Evolutionary conservation across 768 basidiomycete species (phyloP), one percentile per base, ranked within the genome.

Genomic region (Mycena kentingensis): DNA sequence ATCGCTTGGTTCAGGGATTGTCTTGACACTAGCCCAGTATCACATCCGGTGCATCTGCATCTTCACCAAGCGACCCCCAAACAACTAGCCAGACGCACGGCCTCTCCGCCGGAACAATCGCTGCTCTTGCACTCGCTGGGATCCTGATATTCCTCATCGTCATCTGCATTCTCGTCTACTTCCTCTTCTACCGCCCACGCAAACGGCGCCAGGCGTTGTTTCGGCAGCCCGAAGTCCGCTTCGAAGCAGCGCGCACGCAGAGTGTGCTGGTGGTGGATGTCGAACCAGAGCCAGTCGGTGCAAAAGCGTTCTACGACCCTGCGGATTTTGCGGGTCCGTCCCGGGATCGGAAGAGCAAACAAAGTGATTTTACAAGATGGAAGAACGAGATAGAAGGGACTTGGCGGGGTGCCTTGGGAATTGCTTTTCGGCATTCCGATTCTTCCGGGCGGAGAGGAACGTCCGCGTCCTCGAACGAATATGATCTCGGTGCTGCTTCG

Each of bases 121-220:
- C 86, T 18, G 88, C 86, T 0, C 71, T 87, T 26, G 77, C 76
- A 10, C 72, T 90, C 2, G 85, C 81, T 3, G 75, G 77, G 19
- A 64, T 82, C 18, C 69, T 89, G 8, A 74, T 77, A 24, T 71
- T 82, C 60, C 47, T 85, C 25, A 52, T 83, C 4, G 52, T 77
- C 8, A 68, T 70, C 41, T 65, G 72, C 25, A 29, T 67, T 13
- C 62, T 82, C 2, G 75, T 77, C 54, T 79, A 70, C 57, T 71
- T 76, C 51, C 70, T 75, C 44, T 65, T 80, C 46, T 70, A 77
- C 45, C 78, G 83, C 11, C 79, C 82, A 13, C 79, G 77, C 12
- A 60, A 63, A 55, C 70, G 73, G 32, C 65, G 67, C 7, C 62
- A 39, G 19, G 59, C 57, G 11, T 54, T 63, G 18, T 32, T 56